Evolutionary conservation across 2,329 filamentous ascomycete species (phyloP).

Genomic region (Clarireedia monteithiana): DNA sequence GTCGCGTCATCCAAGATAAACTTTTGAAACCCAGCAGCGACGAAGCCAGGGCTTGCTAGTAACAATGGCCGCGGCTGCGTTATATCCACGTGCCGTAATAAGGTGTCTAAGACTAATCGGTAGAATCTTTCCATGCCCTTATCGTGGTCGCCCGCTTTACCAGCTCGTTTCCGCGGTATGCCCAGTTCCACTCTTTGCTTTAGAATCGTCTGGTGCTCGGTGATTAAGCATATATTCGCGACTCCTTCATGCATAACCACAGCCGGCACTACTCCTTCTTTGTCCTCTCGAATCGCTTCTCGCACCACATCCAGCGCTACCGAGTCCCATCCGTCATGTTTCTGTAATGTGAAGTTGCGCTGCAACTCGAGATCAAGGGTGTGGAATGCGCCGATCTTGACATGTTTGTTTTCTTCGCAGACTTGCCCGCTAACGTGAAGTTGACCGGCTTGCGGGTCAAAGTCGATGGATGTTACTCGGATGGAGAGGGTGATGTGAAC

Average conservation of each 20-base stretch:
- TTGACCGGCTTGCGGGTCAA: constrained; percentile 59
- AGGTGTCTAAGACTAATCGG: constrained; percentile 64
- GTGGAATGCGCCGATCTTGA: constrained; percentile 60
- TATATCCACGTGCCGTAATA: constrained; percentile 74
- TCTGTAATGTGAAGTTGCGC: constrained; percentile 81
- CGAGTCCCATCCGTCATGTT: constrained; percentile 82
- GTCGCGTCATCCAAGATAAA: constrained; percentile 60
- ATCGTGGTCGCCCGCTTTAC: constrained; percentile 53
- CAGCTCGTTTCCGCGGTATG: constrained; percentile 60
- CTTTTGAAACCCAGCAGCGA: constrained; percentile 70
- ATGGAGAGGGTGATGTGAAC: constrained; percentile 59
- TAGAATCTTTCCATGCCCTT: constrained; percentile 73
- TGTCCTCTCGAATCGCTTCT: constrained; percentile 71
- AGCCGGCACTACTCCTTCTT: constrained; percentile 75
- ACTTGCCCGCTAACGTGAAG: constrained; percentile 62
- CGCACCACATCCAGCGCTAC: constrained; percentile 71
- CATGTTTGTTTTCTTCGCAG: constrained; percentile 57
- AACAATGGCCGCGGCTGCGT: constrained; percentile 62
- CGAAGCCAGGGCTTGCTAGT: constrained; percentile 83
- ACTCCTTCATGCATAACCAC: constrained; percentile 89
- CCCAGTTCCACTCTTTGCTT: constrained; percentile 61
- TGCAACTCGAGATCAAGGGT: constrained; percentile 80
- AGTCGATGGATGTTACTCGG: constrained; percentile 57
- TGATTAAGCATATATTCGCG: constrained; percentile 77
- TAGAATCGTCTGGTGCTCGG: constrained; percentile 69